Evolutionary conservation across 257 asterid species (phyloP).

Genomic region (Jacaranda mimosifolia): DNA sequence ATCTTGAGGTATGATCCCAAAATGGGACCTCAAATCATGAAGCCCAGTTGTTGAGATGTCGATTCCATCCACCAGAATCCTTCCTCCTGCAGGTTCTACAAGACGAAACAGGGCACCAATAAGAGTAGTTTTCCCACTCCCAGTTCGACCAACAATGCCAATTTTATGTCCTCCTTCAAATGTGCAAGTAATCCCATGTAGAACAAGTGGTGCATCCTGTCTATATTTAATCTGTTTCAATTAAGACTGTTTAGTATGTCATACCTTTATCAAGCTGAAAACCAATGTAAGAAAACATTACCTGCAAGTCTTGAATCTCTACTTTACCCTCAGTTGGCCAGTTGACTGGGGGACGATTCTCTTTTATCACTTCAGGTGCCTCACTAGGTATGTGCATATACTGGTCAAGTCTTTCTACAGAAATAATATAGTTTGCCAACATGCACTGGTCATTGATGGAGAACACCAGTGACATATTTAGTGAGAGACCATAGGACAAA

Average conservation of each 20-base stretch:
- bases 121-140: slow-evolving; percentile 97
- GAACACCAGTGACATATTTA: slow-evolving; percentile 80
- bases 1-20: slow-evolving; percentile 96
- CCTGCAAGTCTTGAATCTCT: slow-evolving; percentile 88
- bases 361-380: slow-evolving; percentile 82
- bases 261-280: neutral
- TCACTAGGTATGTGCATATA: slow-evolving; percentile 90
- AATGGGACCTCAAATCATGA: slow-evolving; percentile 87
- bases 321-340: slow-evolving; percentile 95
- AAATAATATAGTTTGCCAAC: slow-evolving; percentile 81
- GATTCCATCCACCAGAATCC: slow-evolving; percentile 84
- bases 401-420: slow-evolving; percentile 95
- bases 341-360: slow-evolving; percentile 70
- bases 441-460: slow-evolving; percentile 91
- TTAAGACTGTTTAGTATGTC: slow-evolving; percentile 22
- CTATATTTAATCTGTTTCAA: slow-evolving; percentile 79
- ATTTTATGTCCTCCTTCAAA: slow-evolving; percentile 88
- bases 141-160: slow-evolving; percentile 96
- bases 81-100: slow-evolving; percentile 91
- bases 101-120: slow-evolving; percentile 89
- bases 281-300: slow-evolving; percentile 32
- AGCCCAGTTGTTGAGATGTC: slow-evolving; percentile 83
- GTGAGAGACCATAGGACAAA: slow-evolving; percentile 89
- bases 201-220: slow-evolving; percentile 81
- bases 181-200: slow-evolving; percentile 84